Base-by-base conservation (phyloP, 441 rosid genomes). In the Populus hybrid region DNA sequence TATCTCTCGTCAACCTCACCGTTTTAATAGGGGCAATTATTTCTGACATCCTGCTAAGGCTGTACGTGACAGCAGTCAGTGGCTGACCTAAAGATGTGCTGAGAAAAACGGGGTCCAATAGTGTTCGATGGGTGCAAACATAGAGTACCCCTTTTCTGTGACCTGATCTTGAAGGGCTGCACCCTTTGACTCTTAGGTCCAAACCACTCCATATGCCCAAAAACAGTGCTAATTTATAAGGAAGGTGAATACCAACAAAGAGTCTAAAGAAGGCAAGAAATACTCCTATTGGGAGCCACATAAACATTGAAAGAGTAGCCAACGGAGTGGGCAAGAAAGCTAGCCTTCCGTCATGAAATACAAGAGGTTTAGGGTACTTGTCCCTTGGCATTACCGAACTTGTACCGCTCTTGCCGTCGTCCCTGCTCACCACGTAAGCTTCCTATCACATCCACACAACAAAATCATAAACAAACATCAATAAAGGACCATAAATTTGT, bases 291-390 rank as follows among this genome's bases (percentile, higher is more conserved):
- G 98, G 99, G 14, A 94, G 84, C 97, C 97, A 95, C 73, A 83
- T 2, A 82, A 92, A 91, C 98, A 95, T 90, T 26, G 78, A 64
- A 31, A 90, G 84, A 63, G 97, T 89, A 45, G 98, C 95, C 0
- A 78, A 71, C 26, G 98, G 98, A 66, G 99, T 91, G 0, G 99
- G 99, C 77, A 92, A 79, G 84, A 95, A 93, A 6, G 95, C 98
- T n/a, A 95, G 88, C 82, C 99, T 93, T 75, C 99, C 99, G 33
- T 95, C 99, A 50, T 95, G 99, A 73, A 95, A 95, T 66, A 95
- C 82, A 12, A 95, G 82, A 8, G 97, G 99, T 66, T 91, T 95
- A 28, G 98, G 98, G 82, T 91, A 92, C 77, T 87, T 92, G 75
- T 87, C 90, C 79, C 91, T 91, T 38, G 93, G 91, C 83, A 91